These are phyloP conservation scores for Candida peoriensis DNA, from an alignment of 805 yeast genomes.

Conservation along the genomic window DNA sequence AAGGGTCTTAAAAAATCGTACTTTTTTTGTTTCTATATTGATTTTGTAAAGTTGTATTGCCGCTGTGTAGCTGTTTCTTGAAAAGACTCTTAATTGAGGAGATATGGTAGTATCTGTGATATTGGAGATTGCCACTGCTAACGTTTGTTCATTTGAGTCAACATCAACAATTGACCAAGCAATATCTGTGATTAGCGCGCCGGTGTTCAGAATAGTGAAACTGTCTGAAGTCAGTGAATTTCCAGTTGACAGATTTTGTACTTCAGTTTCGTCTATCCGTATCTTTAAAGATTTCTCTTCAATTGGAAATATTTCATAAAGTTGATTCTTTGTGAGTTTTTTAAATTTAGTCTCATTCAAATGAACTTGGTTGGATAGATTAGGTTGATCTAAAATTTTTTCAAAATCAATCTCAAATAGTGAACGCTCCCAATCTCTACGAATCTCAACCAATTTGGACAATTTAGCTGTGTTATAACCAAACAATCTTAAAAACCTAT, in stretches of 20 bases:
- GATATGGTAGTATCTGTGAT: conserved; percentile 25
- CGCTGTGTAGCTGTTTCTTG: conserved; percentile 28
- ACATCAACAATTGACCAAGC: conserved; percentile 42
- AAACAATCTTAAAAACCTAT: conserved; percentile 37
- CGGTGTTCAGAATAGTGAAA: conserved; percentile 42
- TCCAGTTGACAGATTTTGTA: conserved; percentile 11
- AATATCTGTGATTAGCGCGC: conserved; percentile 46
- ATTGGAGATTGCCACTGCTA: conserved; percentile 49
- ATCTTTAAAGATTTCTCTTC: conserved; percentile 9
- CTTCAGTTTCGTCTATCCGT: conserved; percentile 15
- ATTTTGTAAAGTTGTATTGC: conserved; percentile 43
- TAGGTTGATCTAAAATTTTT: conserved; percentile 20
- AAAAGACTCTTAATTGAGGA: conserved; percentile 23
- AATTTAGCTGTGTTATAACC: conserved; percentile 45
- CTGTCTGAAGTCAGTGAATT: conserved; percentile 21
- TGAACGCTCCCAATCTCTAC: conserved; percentile 45
- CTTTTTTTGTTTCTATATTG: conserved; percentile 23
- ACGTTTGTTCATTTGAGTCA: conserved; percentile 28
- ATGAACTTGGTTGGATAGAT: conserved; percentile 1
- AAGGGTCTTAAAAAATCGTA: conserved; percentile 28
- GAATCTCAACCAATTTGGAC: conserved; percentile 36
- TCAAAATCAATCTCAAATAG: conserved; percentile 38
- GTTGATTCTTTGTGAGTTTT: conserved; percentile 19
- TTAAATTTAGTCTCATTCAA: conserved; percentile 12
- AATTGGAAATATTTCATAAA: conserved; percentile 22